phyloP scores from a whole-genome alignment of 192 early-diverging fungal species.

The Paraglomus brasilianum region DNA sequence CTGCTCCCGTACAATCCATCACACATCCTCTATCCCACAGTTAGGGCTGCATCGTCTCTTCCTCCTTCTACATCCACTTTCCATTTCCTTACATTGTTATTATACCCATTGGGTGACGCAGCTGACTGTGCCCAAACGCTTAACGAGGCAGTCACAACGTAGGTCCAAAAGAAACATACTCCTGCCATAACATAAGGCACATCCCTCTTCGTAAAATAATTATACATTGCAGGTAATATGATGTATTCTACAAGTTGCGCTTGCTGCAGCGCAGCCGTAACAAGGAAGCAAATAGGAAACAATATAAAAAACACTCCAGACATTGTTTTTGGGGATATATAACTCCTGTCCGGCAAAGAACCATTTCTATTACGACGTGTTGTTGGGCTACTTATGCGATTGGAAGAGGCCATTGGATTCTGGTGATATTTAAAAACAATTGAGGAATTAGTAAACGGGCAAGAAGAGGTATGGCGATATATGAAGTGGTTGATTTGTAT shows the following conservation, averaged over 20 bases:
- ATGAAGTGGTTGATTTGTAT: no score
- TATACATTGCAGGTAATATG: constrained; percentile 3
- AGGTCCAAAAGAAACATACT: constrained; percentile 18
- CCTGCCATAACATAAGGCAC: constrained; percentile 24
- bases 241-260: constrained; percentile 5
- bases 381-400: no score
- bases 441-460: no score
- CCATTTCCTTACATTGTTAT: constrained; percentile 22
- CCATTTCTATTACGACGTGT: no score
- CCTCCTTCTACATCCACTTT: no score
- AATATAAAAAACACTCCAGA: background rate
- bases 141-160: constrained; percentile 18
- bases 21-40: no score
- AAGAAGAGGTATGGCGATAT: no score
- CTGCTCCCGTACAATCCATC: no score
- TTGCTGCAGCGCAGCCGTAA: constrained; percentile 22
- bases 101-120: constrained; percentile 17
- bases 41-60: no score
- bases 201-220: constrained; percentile 21
- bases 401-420: no score
- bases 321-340: background rate
- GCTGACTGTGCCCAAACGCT: constrained; percentile 24
- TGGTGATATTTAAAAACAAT: no score
- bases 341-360: no score
- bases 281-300: constrained; percentile 12